phyloP scores from a whole-genome alignment of 2,329 filamentous ascomycete genomes.

The Cladosporium sp. region DNA sequence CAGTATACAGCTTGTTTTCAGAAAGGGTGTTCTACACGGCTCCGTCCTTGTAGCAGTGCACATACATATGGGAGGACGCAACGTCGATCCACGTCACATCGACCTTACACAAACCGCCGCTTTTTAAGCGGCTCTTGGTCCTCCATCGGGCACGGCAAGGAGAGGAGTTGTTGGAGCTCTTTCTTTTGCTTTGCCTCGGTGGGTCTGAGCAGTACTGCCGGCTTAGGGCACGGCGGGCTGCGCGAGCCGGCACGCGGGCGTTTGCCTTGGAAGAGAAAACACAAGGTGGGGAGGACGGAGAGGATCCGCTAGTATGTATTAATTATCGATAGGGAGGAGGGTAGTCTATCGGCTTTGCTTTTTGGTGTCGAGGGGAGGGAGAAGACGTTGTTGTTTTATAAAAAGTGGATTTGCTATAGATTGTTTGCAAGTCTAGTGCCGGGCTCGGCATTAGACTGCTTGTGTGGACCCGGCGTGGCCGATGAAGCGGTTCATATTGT shows the following conservation, averaged over 20 bases:
- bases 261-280: neutral
- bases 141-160: neutral
- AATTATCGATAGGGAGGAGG: neutral
- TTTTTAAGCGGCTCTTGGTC: neutral
- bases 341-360: neutral
- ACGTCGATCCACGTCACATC: neutral
- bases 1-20: no score
- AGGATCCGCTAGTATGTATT: neutral
- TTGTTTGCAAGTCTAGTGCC: neutral
- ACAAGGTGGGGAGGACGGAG: neutral
- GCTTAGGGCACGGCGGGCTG: neutral
- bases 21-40: no score
- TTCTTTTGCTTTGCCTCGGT: neutral
- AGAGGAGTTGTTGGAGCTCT: neutral
- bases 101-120: neutral
- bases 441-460: neutral
- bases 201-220: neutral
- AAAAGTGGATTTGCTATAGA: neutral
- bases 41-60: neutral
- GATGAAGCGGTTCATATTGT: neutral
- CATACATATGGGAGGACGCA: neutral
- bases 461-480: neutral
- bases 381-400: neutral
- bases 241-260: neutral
- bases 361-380: neutral